phyloP scores from a whole-genome alignment of 1,284 basidiomycete species.

The Pterulicium gracile region DNA sequence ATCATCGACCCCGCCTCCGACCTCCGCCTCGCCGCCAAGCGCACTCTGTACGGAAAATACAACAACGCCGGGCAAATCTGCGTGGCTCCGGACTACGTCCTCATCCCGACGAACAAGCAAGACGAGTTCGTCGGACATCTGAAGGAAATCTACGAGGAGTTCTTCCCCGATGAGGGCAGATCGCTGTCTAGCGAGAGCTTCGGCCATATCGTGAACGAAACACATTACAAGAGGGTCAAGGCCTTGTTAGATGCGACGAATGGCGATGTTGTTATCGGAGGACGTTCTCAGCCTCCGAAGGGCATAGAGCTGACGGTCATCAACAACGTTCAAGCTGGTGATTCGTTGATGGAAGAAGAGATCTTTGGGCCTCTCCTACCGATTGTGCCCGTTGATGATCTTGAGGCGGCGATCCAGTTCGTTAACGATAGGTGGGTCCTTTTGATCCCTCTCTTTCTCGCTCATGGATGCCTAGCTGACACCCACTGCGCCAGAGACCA shows the following conservation, averaged over 20 bases:
- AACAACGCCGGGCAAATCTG: slow-evolving; percentile 49
- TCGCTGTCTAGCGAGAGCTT: slow-evolving; percentile 28
- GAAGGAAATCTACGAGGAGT: slow-evolving; percentile 24
- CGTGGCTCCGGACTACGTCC: slow-evolving; percentile 55
- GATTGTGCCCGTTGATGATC: slow-evolving; percentile 45
- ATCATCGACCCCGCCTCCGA: slow-evolving; percentile 37
- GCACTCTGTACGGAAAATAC: slow-evolving; percentile 46
- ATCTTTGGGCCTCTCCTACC: slow-evolving; percentile 63
- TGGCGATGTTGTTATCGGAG: slow-evolving; percentile 43
- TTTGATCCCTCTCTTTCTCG: too few relatives aligned
- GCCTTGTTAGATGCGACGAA: slow-evolving; percentile 38
- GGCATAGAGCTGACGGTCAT: slow-evolving; percentile 39
- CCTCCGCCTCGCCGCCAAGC: slow-evolving; percentile 26
- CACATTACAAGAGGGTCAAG: slow-evolving; percentile 41
- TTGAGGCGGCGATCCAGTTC: slow-evolving; percentile 41
- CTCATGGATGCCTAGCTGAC: too few relatives aligned
- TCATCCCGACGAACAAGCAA: slow-evolving; percentile 37
- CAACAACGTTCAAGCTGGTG: slow-evolving; percentile 32
- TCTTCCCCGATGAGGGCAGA: slow-evolving; percentile 24
- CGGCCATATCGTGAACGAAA: slow-evolving; percentile 33
- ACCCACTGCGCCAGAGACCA: slow-evolving; percentile 21
- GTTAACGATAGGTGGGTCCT: slow-evolving; percentile 31
- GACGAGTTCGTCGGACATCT: slow-evolving; percentile 43
- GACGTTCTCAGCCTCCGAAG: slow-evolving; percentile 19
- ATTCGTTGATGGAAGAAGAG: slow-evolving; percentile 51